These are phyloP conservation scores for Cladochytrium replicatum DNA, from an alignment of 192 early-diverging fungal genomes.

Conservation along the genomic window DNA sequence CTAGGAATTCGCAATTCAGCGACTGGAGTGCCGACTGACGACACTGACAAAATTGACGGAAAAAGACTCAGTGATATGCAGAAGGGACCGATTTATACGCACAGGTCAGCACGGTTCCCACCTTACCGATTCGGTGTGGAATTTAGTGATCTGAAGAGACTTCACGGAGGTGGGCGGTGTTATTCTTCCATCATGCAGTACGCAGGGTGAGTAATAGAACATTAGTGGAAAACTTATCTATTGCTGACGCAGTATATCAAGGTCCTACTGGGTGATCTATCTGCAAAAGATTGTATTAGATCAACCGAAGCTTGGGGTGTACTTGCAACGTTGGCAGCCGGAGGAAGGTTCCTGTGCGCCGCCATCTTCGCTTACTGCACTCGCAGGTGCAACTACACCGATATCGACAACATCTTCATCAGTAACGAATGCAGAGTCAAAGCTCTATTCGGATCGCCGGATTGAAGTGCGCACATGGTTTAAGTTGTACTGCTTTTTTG, in stretches of 20 bases:
- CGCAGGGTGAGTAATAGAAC: constrained; percentile 12
- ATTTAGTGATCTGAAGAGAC: constrained; percentile 15
- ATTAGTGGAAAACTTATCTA: not conserved
- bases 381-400: not conserved
- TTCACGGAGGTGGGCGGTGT: constrained; percentile 16
- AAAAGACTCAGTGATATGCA: constrained; percentile 4
- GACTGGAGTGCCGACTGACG: constrained; percentile 11
- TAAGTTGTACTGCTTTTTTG: constrained; percentile 20
- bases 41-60: constrained; percentile 33
- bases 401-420: not conserved
- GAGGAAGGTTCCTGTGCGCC: not conserved
- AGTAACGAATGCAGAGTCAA: not conserved
- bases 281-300: constrained; percentile 12
- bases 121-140: constrained; percentile 34
- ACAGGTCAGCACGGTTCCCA: constrained; percentile 21
- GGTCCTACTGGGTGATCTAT: constrained; percentile 33
- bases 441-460: constrained; percentile 21
- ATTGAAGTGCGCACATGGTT: constrained; percentile 20
- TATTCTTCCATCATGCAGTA: constrained; percentile 10
- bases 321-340: constrained; percentile 17
- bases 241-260: not conserved
- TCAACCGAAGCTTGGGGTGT: constrained; percentile 24
- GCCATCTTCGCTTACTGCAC: not conserved
- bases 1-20: constrained; percentile 5
- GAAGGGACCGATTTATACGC: constrained; percentile 8